Evolutionary conservation across 2,329 filamentous ascomycete species (phyloP).

Genomic region (Trichoderma cornu-damae): DNA sequence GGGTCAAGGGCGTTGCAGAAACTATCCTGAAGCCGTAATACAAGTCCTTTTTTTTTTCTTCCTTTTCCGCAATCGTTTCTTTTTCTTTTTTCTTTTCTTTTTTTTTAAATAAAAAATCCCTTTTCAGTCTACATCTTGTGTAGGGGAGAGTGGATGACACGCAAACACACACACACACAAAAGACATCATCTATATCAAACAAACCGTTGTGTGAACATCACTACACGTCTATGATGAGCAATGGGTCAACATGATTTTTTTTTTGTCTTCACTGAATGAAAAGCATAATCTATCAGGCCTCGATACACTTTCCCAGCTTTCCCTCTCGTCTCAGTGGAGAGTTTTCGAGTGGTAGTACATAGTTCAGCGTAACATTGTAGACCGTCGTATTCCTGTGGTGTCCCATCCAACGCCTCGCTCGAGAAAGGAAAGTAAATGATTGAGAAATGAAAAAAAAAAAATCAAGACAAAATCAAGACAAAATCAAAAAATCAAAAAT

Average conservation of each 20-base stretch:
- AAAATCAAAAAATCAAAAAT: no score
- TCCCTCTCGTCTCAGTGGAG: not conserved
- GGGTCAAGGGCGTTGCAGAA: not conserved
- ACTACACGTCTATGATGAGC: not conserved
- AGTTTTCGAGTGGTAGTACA: not conserved
- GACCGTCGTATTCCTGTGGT: not conserved
- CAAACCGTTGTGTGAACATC: not conserved
- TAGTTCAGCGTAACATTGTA: not conserved
- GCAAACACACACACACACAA: no score
- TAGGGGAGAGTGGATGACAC: no score
- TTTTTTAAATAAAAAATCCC: no score
- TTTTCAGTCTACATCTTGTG: no score
- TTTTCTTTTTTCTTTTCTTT: no score
- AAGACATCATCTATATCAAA: no score
- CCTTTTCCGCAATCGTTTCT: not conserved
- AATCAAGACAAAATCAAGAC: not conserved
- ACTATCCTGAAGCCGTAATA: not conserved
- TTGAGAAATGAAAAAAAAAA: not conserved
- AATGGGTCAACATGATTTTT: not conserved
- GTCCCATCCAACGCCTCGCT: slow-evolving; percentile 16
- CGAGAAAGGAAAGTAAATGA: not conserved
- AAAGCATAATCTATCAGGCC: slow-evolving; percentile 2
- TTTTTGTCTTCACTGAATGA: not conserved
- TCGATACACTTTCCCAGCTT: not conserved
- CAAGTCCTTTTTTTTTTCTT: not conserved